Evolutionary conservation across 2,329 filamentous ascomycete genomes (phyloP), one percentile per base, ranked within the genome.

Genomic region (Fusarium buharicum): DNA sequence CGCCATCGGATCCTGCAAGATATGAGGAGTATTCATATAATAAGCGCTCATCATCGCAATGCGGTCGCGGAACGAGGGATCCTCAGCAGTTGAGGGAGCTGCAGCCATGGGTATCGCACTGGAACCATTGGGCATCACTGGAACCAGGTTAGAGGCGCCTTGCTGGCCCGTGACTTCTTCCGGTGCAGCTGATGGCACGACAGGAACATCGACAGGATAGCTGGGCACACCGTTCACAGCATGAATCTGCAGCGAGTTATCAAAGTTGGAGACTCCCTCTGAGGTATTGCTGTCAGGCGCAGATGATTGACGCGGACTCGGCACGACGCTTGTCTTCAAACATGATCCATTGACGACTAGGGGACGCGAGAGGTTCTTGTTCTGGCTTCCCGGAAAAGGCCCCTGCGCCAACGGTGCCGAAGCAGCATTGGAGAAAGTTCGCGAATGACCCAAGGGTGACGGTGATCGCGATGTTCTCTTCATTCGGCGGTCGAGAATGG

Each of bases 391-490:
- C 1, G 76, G 58, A 40, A 80, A 79, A 1, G 79, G 72, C 0
- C 74, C 73, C 3, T 78, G 75, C 27, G 67, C 37, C n/a, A 79
- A 65, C 3, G 81, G 75, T 1, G 77, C 73, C 1, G 79, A 76
- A 36, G 74, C 74, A 18, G 76, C 78, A 0, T 75, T 67, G 0
- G 81, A 80, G 28, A 78, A 77, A 2, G 78, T 77, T 43, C 82
- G 78, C 38, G 75, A 72, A 55, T 84, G 83, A 4, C 83, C 81
- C 2, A 84, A 72, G 1, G 84, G 84, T 4, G 84, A 87, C 12
- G 83, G 84, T 6, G 84, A 86, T 13, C 83, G 78, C 3, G 84
- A 86, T 3, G 79, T 79, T 33, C 82, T 77, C 64, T 78, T 79
- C 72, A 85, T 84, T 34, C 82, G 75, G 20, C 81, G 77, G 50